Evolutionary conservation across 805 yeast species (phyloP), one percentile per base, ranked within the genome.

Genomic region (Nakazawaea wickerhamii): DNA sequence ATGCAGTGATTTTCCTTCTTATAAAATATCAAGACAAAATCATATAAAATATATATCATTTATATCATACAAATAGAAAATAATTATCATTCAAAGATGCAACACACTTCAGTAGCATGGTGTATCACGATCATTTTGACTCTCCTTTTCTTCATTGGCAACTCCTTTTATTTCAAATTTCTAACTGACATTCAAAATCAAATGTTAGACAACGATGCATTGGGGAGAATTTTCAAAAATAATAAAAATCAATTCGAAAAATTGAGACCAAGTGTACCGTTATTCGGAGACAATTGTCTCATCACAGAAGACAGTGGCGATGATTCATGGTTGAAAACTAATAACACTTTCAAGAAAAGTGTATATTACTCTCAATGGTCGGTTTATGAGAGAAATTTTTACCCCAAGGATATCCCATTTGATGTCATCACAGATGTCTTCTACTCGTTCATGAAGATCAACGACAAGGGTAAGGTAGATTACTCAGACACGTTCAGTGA

Each of bases 401-500:
- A 60, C 41, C 93, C 84, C 2, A 60, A 61, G 17, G 79, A 84
- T 43, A 72, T 90, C 5, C 86, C 90, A 2, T 58, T 72, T 1
- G 57, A 68, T 0, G 51, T 58, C 9, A 55, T 84, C 0, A 77
- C 95, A 15, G 84, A 86, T 48, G 58, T 93, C 1, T 80, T 81
- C 53, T 93, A 84, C 59, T 84, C 96, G 0, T 91, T 91, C 59
- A 68, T 85, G 38, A 64, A 73, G 26, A 70, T 89, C 4, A 75
- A 81, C 49, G 52, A 67, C 1, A 53, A 55, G 0, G 90, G 95
- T 0, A 60, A 55, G 2, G 67, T 86, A 3, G 53, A 55, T 13
- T 67, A 78, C 21, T 65, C 77, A 6, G 95, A 89, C 54, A 58
- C 66, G 6, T 77, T 84, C 80, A 77, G 87, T 1, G 96, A 86